Conservation (phyloP, 495 filamentous ascomycete species). For the Thermothielavioides terrestris region DNA sequence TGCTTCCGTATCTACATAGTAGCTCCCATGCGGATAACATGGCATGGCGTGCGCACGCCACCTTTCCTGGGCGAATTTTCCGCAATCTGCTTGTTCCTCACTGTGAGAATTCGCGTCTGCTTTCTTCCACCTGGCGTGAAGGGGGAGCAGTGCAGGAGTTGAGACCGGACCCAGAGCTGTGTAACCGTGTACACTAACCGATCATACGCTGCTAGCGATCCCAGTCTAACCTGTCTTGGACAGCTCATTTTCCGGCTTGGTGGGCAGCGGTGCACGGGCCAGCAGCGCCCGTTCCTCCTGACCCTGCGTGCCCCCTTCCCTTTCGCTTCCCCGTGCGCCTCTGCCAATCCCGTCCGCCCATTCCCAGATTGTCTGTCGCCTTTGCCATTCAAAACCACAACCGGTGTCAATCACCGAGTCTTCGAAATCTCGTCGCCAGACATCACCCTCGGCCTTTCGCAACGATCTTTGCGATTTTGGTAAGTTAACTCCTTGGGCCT, state of each 20-base stretch:
- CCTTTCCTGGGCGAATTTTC: no score
- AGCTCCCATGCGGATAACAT: no score
- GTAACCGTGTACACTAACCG: no score
- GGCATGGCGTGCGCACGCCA: no score
- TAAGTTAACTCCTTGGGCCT: neutral
- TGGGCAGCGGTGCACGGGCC: slow-evolving; percentile 16
- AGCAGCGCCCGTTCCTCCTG: slow-evolving; percentile 10
- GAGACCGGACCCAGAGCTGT: neutral
- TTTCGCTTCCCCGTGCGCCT: slow-evolving; percentile 4
- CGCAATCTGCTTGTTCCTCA: no score
- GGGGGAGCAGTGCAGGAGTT: neutral
- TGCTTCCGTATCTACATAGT: no score
- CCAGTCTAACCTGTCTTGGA: slow-evolving; percentile 18
- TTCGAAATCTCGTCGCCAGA: neutral
- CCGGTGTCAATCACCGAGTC: slow-evolving; percentile 16
- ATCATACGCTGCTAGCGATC: slow-evolving; percentile 15
- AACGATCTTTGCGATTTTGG: neutral
- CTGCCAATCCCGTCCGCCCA: slow-evolving; percentile 21
- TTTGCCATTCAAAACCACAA: slow-evolving; percentile 10
- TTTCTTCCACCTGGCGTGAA: neutral
- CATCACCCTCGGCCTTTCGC: slow-evolving; percentile 1
- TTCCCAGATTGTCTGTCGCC: slow-evolving; percentile 13
- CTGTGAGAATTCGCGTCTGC: neutral
- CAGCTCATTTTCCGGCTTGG: slow-evolving; percentile 22
- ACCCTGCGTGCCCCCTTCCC: slow-evolving; percentile 1